phyloP scores from a whole-genome alignment of 768 basidiomycete genomes.

The Calocera cornea region DNA sequence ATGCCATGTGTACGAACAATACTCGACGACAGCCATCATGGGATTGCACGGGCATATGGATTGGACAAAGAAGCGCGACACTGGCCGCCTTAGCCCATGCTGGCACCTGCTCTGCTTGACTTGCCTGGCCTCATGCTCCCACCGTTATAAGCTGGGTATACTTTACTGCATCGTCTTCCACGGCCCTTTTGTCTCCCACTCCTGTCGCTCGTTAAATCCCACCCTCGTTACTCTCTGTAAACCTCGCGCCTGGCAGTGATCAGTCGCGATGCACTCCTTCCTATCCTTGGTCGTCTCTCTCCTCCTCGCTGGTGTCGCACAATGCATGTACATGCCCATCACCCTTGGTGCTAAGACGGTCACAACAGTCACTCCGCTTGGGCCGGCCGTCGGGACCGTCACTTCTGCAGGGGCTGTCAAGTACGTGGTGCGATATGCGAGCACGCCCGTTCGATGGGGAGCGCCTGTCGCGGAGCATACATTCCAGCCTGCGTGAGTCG shows the following conservation, averaged over 20 bases:
- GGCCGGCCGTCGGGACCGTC: neutral
- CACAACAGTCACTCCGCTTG: neutral
- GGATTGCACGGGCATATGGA: no score
- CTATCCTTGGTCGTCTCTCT: neutral
- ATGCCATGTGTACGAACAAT: no score
- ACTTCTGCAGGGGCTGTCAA: neutral
- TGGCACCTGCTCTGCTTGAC: no score
- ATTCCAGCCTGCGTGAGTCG: neutral
- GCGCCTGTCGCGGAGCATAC: neutral
- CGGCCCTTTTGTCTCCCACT: neutral
- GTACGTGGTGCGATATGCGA: conserved; percentile 1
- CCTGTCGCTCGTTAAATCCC: neutral
- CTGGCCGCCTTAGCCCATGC: no score
- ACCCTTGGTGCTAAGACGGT: neutral
- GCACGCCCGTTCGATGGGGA: neutral
- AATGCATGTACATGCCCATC: conserved; percentile 5
- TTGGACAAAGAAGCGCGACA: no score
- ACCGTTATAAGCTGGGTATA: neutral
- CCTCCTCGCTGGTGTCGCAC: neutral
- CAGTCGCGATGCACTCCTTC: neutral
- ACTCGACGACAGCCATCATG: no score
- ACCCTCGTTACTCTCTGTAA: neutral
- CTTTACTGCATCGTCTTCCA: neutral
- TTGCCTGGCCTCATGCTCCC: neutral
- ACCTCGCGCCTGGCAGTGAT: neutral